A percentile compares a stretch with the other conserved stretches of the same genome.
Conservation (phyloP, 805 yeast species). For the Cyberlindnera lachancei region DNA sequence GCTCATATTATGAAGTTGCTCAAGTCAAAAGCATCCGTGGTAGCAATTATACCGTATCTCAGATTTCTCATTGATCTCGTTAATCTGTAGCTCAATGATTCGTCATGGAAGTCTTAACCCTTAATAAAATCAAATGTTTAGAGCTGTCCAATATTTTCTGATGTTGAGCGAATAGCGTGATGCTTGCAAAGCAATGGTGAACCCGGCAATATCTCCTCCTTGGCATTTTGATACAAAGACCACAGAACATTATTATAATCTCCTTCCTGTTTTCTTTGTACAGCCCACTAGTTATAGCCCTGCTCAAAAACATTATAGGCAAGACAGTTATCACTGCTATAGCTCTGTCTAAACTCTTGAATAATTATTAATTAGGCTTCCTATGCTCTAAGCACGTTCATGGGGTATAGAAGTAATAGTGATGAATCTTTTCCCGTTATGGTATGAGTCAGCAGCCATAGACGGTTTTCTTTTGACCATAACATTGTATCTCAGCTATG, state of each 20-base stretch:
- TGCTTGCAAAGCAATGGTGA: slow-evolving; percentile 49
- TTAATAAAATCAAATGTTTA: slow-evolving; percentile 43
- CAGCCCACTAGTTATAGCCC: slow-evolving; percentile 86
- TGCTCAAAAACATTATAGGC: slow-evolving; percentile 83
- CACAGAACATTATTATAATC: too few species aligned
- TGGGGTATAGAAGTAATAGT: slow-evolving; percentile 85
- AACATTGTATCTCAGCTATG: slow-evolving; percentile 84
- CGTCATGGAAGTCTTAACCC: slow-evolving; percentile 33
- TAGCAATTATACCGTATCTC: slow-evolving; percentile 65
- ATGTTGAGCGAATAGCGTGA: slow-evolving; percentile 53
- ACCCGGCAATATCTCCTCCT: slow-evolving; percentile 30
- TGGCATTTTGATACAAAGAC: slow-evolving; percentile 21
- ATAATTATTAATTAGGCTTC: slow-evolving; percentile 65
- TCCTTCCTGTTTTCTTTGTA: slow-evolving; percentile 98
- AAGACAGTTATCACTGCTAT: slow-evolving; percentile 96
- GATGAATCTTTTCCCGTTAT: slow-evolving; percentile 68
- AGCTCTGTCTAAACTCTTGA: slow-evolving; percentile 79
- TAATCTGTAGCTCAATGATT: too few species aligned
- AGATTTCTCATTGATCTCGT: slow-evolving; percentile 32
- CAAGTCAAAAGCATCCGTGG: slow-evolving; percentile 77
- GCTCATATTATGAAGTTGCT: slow-evolving; percentile 76
- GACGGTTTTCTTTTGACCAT: slow-evolving; percentile 80
- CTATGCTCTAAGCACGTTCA: slow-evolving; percentile 89
- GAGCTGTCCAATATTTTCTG: slow-evolving; percentile 57
- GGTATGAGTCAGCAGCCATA: slow-evolving; percentile 81